These are phyloP conservation scores for Alternaria alternata DNA, from an alignment of 2,329 filamentous ascomycete genomes.

Conservation along the genomic window DNA sequence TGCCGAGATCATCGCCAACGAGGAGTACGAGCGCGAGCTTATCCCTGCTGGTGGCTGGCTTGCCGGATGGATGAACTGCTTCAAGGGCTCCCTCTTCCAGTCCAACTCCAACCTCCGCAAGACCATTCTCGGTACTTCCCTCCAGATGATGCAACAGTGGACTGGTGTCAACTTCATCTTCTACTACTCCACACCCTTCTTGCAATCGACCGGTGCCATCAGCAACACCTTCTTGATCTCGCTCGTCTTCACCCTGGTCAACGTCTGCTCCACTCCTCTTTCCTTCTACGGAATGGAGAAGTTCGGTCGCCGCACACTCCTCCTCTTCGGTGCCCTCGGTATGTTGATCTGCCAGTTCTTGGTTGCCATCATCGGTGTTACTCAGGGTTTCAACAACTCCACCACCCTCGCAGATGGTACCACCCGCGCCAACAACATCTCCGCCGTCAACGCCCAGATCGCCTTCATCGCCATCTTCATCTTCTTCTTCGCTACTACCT, in stretches of 20 bases:
- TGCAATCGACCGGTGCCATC: conserved; percentile 75
- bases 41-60: conserved; percentile 55
- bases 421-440: conserved; percentile 3
- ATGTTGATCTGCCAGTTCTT: conserved; percentile 91
- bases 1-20: conserved; percentile 86
- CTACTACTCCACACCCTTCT: conserved; percentile 77
- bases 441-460: conserved; percentile 67
- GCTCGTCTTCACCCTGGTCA: conserved; percentile 86
- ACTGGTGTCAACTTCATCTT: conserved; percentile 84
- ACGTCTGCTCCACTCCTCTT: conserved; percentile 83
- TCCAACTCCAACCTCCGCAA: conserved; percentile 60
- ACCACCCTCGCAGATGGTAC: not conserved
- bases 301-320: conserved; percentile 80
- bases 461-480: conserved; percentile 92
- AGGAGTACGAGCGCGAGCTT: conserved; percentile 74
- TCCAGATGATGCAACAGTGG: conserved; percentile 65
- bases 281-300: conserved; percentile 88
- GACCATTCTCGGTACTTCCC: conserved; percentile 56
- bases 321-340: conserved; percentile 78
- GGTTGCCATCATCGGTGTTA: conserved; percentile 72
- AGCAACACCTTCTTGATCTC: conserved; percentile 81
- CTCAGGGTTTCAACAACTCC: conserved; percentile 23
- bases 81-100: conserved; percentile 62
- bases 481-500: conserved; percentile 78
- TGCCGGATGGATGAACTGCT: conserved; percentile 71